Base-by-base conservation (phyloP, 2,329 filamentous ascomycete genomes). In the Colletotrichum sp. region DNA sequence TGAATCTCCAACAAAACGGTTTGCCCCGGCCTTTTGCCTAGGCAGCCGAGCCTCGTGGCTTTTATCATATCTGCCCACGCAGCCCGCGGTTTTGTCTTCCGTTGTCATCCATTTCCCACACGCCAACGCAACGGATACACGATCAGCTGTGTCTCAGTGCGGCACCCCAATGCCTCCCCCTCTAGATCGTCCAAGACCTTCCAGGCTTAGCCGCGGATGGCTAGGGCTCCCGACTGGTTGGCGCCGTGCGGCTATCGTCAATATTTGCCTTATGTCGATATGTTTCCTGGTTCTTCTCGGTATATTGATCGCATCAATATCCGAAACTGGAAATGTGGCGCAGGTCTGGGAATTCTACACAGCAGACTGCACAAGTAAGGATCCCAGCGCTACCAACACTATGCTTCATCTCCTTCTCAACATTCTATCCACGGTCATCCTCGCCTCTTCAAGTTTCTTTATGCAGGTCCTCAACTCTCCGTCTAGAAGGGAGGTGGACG, bases 351-450 rank as follows among this genome's bases (percentile, higher is more conserved):
- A 60, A 16, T 60, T 22, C 16, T 60, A 60, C 57, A 30, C 7
- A 28, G 57, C 57, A 60, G 57, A 60, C 13, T 60, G 57, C 28
- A 30, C 3, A 28, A 60, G 57, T 28, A 18, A 4, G 57, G 2
- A 8, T n/a, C 4, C 26, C 6, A 2, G 24, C 5, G 26, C 7
- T 18, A 60, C 57, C 0, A 60, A 60, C 16, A 60, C 26, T 5
- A 16, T 60, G 24, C 72, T 88, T 1, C 88, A 90, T 80, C 78
- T 90, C 28, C 73, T 85, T 3, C 87, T 91, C 78, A 91, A 91
- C 79, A 72, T 84, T 1, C 24, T 72, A 1, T 65, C 62, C 3
- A 67, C 71, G 9, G 3, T 52, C 1, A 44, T 74, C 18, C 65
- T 74, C 18, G 77, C 77, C 9, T 78, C 78, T 3, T 77, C 75